Evolutionary conservation across 257 asterid genomes (phyloP).

Genomic region (Galeopsis tetrahit): DNA sequence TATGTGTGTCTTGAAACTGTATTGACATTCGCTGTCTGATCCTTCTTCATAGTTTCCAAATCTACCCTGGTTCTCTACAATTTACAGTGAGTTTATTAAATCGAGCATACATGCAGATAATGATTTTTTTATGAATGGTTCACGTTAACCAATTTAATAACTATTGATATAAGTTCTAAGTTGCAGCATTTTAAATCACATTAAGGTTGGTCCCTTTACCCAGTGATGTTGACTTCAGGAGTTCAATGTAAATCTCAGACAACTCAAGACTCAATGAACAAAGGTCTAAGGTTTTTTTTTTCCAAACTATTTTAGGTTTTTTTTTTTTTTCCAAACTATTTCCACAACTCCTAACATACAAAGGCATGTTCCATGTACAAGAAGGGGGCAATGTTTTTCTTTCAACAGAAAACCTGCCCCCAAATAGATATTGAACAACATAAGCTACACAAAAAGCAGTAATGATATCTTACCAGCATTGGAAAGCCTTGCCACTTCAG

Average conservation of each 20-base stretch:
- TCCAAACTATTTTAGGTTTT: not conserved
- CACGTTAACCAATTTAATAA: not conserved
- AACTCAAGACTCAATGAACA: not conserved
- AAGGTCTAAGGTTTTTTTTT: not conserved
- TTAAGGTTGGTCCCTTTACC: not conserved
- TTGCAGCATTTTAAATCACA: not conserved
- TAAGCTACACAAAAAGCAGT: constrained; percentile 17
- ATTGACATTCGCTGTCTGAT: not conserved
- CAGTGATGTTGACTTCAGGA: not conserved
- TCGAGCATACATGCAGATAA: not conserved
- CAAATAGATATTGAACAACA: constrained; percentile 4
- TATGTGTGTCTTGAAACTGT: not conserved
- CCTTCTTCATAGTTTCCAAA: not conserved
- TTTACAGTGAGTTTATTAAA: not conserved
- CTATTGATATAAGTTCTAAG: not conserved
- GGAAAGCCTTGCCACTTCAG: constrained; percentile 84
- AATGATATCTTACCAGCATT: constrained; percentile 68
- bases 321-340: not conserved
- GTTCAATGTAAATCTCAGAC: not conserved
- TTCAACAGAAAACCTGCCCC: not conserved
- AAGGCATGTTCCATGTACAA: not conserved
- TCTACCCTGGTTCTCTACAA: not conserved
- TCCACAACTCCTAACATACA: not conserved
- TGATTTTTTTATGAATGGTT: not conserved
- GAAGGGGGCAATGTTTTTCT: not conserved